Evolutionary conservation across 2,329 filamentous ascomycete genomes (phyloP).

Genomic region (Alternaria sp.): DNA sequence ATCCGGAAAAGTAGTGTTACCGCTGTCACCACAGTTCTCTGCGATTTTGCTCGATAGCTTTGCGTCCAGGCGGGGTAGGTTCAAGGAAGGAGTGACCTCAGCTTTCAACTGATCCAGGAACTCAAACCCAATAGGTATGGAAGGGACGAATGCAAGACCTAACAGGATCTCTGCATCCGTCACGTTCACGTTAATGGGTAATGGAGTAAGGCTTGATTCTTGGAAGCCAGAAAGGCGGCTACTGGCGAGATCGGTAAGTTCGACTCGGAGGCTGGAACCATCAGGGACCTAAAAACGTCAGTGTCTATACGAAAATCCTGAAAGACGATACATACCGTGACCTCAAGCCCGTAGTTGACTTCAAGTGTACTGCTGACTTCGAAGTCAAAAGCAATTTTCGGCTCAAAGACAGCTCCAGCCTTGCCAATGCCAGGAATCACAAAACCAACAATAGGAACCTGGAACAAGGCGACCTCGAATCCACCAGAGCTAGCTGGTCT

Average conservation of each 20-base stretch:
- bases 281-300: constrained; percentile 39
- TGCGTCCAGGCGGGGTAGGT: constrained; percentile 45
- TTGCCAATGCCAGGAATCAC: constrained; percentile 48
- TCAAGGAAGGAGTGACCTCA: constrained; percentile 41
- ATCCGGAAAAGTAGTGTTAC: not conserved
- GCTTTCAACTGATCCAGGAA: constrained; percentile 42
- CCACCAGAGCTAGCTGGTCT: constrained; percentile 34
- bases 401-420: constrained; percentile 49
- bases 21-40: constrained; percentile 29
- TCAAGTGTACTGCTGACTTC: constrained; percentile 41
- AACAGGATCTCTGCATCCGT: constrained; percentile 41
- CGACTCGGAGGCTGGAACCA: constrained; percentile 41
- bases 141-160: constrained; percentile 43
- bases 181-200: constrained; percentile 46
- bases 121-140: constrained; percentile 49
- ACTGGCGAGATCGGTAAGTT: constrained; percentile 36
- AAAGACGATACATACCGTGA: constrained; percentile 36
- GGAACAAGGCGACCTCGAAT: constrained; percentile 36
- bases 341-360: constrained; percentile 50
- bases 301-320: not conserved
- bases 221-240: constrained; percentile 43
- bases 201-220: constrained; percentile 38
- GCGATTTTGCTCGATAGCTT: constrained; percentile 36
- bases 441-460: constrained; percentile 43
- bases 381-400: constrained; percentile 40